These are phyloP conservation scores for Fomitopsis serialis DNA, from an alignment of 768 basidiomycete genomes.

Conservation along the genomic window DNA sequence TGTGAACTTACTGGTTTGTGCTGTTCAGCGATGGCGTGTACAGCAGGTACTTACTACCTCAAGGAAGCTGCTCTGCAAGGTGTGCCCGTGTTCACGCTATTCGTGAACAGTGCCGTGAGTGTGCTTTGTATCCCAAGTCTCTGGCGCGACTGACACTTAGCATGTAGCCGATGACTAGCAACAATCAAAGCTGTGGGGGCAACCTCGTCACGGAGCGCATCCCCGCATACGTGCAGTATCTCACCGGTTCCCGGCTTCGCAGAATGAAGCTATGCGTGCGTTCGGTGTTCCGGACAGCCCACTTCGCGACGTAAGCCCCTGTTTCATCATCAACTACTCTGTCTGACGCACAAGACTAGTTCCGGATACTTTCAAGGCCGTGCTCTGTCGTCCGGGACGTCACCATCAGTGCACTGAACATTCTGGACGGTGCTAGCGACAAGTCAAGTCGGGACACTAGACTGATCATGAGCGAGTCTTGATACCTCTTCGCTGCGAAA, in stretches of 20 bases:
- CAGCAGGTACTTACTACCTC: slow-evolving; percentile 35
- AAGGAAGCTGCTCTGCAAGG: slow-evolving; percentile 30
- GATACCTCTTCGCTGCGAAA: neutral
- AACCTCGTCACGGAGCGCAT: slow-evolving; percentile 10
- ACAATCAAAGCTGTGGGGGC: slow-evolving; percentile 14
- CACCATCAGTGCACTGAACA: slow-evolving; percentile 51
- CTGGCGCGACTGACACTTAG: neutral
- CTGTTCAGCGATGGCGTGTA: slow-evolving; percentile 30
- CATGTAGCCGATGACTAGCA: slow-evolving; percentile 15
- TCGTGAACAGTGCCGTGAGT: slow-evolving; percentile 34
- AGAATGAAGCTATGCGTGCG: slow-evolving; percentile 47
- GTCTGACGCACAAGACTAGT: slow-evolving; percentile 33
- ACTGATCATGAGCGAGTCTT: slow-evolving; percentile 58
- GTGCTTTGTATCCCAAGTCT: neutral
- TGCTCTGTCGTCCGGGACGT: slow-evolving; percentile 66
- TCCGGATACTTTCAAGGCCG: slow-evolving; percentile 62
- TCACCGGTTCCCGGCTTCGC: slow-evolving; percentile 35
- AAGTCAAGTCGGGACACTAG: slow-evolving; percentile 47
- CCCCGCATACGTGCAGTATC: slow-evolving; percentile 34
- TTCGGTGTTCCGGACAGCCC: slow-evolving; percentile 72
- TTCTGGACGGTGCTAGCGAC: slow-evolving; percentile 45
- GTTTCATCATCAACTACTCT: neutral
- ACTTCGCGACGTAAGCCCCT: slow-evolving; percentile 59
- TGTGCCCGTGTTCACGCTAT: slow-evolving; percentile 35
- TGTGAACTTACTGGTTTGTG: neutral